Evolutionary conservation across 2,329 filamentous ascomycete species (phyloP).

Genomic region (Stemphylium vesicarium): DNA sequence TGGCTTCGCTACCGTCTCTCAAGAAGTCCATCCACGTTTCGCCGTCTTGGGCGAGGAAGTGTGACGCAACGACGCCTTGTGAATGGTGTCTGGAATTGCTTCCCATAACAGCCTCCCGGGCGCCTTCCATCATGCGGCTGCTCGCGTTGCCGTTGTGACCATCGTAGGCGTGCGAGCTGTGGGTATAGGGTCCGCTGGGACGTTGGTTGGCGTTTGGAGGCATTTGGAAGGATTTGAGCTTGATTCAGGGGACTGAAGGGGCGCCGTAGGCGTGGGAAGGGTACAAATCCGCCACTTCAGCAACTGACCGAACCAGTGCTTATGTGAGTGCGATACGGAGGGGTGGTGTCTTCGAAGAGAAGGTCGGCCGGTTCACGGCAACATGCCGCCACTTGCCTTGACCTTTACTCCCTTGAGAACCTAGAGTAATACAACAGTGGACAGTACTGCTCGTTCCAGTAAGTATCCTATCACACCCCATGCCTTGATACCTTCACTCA

Average conservation of each 20-base stretch:
- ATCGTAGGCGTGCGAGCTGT: constrained; percentile 23
- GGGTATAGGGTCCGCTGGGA: constrained; percentile 19
- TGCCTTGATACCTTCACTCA: constrained; percentile 8
- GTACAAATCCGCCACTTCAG: not conserved
- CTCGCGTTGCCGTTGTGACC: constrained; percentile 19
- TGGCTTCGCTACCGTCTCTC: constrained; percentile 28
- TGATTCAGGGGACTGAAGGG: constrained; percentile 4
- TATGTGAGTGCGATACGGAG: constrained; percentile 9
- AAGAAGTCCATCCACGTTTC: constrained; percentile 49
- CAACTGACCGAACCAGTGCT: not conserved
- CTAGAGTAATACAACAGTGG: constrained; percentile 13
- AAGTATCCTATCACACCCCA: not conserved
- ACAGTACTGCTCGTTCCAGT: constrained; percentile 1
- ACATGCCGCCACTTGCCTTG: constrained; percentile 36
- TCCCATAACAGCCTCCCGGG: constrained; percentile 2
- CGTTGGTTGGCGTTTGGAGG: constrained; percentile 21
- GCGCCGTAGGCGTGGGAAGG: constrained; percentile 1
- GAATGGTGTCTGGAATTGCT: constrained; percentile 14
- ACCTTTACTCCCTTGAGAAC: not conserved
- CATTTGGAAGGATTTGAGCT: constrained; percentile 8
- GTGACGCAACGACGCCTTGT: constrained; percentile 37
- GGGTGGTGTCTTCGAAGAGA: constrained; percentile 12
- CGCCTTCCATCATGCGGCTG: constrained; percentile 11
- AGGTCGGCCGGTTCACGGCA: constrained; percentile 31
- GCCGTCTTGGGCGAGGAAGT: constrained; percentile 37